Conservation (phyloP, 2,329 filamentous ascomycete species). For the Ophiostoma quercus region DNA sequence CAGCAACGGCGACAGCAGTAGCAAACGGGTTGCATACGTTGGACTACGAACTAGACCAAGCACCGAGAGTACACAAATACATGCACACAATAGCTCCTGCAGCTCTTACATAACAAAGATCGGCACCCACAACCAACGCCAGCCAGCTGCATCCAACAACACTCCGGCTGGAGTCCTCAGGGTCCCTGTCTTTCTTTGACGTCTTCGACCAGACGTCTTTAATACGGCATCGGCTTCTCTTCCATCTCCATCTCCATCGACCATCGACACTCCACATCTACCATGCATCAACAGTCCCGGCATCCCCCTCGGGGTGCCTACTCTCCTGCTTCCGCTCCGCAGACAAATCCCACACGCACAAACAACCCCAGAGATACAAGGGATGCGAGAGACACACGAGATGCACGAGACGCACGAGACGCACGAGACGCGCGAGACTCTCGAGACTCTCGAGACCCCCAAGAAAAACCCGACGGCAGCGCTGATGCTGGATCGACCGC, state of each 20-base stretch:
- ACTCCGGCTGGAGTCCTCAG: neutral
- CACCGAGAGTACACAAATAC: neutral
- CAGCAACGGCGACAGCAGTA: neutral
- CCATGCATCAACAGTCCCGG: conserved; percentile 88
- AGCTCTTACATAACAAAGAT: conserved; percentile 12
- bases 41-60: neutral
- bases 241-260: neutral
- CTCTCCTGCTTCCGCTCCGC: conserved; percentile 66
- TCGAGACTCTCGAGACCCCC: neutral
- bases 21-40: conserved; percentile 13
- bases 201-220: neutral
- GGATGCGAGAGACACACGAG: neutral
- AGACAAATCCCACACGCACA: conserved; percentile 65
- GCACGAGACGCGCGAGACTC: neutral
- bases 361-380: conserved; percentile 59
- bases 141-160: neutral
- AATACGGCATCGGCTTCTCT: neutral
- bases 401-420: neutral
- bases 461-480: conserved; percentile 13
- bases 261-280: neutral
- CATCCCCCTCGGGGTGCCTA: conserved; percentile 61
- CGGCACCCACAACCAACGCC: conserved; percentile 1
- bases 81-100: neutral
- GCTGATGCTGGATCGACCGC: conserved; percentile 40
- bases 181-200: neutral